These are phyloP conservation scores for Mycosphaerella arachidis DNA, from an alignment of 2,329 filamentous ascomycete species.

Conservation along the genomic window DNA sequence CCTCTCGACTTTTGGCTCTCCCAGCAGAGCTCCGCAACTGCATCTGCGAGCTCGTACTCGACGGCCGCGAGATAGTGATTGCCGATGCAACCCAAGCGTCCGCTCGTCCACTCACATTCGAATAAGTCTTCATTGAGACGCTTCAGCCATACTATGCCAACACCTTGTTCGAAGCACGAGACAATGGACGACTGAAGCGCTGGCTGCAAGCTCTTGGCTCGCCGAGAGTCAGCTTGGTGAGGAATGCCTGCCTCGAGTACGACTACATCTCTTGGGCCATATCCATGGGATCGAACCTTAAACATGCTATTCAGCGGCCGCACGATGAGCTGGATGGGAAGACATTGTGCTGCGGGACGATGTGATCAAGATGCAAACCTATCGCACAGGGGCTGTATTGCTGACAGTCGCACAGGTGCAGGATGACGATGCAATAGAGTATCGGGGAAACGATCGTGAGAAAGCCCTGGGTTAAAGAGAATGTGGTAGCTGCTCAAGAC, in stretches of 20 bases:
- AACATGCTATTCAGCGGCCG: background rate
- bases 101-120: background rate
- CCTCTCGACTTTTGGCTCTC: background rate
- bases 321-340: background rate
- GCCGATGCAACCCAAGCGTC: background rate
- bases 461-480: too few relatives aligned
- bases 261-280: background rate
- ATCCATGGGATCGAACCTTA: background rate
- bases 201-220: background rate
- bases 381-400: background rate
- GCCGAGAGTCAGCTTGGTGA: background rate
- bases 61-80: background rate
- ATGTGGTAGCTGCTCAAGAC: too few relatives aligned
- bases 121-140: background rate
- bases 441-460: too few relatives aligned
- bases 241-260: background rate
- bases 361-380: background rate
- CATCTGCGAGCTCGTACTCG: background rate
- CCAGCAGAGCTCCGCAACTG: background rate
- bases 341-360: background rate
- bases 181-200: background rate
- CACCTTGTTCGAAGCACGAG: background rate
- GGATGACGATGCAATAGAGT: background rate
- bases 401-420: background rate
- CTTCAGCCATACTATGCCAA: background rate